Conservation (phyloP, 331 rosid genomes). For the Prunus yedoensis region DNA sequence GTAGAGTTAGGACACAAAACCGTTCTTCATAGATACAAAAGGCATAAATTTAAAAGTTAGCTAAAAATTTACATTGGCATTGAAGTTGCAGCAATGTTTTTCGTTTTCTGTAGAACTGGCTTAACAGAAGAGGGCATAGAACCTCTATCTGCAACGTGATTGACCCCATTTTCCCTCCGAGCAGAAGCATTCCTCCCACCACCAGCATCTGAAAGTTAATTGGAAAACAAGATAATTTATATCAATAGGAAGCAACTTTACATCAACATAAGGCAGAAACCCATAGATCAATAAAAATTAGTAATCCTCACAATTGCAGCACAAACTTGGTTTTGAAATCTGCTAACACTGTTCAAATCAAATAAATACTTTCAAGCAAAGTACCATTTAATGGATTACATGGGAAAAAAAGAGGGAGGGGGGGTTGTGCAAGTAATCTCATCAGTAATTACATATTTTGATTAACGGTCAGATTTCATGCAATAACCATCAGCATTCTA, state of each 20-base stretch:
- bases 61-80: slow-evolving; percentile 39
- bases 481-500: too few species aligned
- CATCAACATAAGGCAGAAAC: not conserved
- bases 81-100: slow-evolving; percentile 35
- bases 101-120: slow-evolving; percentile 41
- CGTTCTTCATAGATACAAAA: not conserved
- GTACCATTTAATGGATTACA: too few species aligned
- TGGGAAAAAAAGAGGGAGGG: too few species aligned
- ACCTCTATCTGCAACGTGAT: slow-evolving; percentile 44
- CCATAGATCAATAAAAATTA: not conserved
- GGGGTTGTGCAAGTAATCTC: too few species aligned
- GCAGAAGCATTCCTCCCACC: slow-evolving; percentile 48
- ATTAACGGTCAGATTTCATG: too few species aligned
- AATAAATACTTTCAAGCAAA: not conserved
- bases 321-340: not conserved
- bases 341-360: not conserved
- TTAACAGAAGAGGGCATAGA: slow-evolving; percentile 29
- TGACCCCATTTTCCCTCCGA: slow-evolving; percentile 60
- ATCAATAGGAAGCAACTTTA: slow-evolving; percentile 8
- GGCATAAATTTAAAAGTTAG: not conserved
- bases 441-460: too few species aligned
- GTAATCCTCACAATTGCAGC: not conserved
- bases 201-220: slow-evolving; percentile 47
- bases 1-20: not conserved
- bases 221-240: slow-evolving; percentile 11